Evolutionary conservation across 2,329 filamentous ascomycete genomes (phyloP), one percentile per base, ranked within the genome.

Genomic region (Xylaria sp.): DNA sequence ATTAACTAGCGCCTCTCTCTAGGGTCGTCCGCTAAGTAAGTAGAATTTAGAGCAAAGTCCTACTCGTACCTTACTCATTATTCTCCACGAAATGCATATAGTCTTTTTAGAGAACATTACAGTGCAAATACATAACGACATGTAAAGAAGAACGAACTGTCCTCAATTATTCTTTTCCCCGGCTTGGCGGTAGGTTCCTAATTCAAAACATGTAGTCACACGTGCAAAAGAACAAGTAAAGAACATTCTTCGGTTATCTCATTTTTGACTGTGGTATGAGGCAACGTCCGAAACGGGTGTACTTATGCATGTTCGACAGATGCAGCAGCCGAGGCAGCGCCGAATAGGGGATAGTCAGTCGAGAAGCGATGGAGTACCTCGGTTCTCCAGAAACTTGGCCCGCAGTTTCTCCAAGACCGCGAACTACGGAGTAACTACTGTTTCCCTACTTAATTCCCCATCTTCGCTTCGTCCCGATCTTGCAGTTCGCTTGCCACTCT

Each of bases 381-480:
- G 74, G 74, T 69, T 73, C 72, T 67, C 70, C 66, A 70, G 70
- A 60, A 64, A 61, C 58, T 65, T 65, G 20, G 23, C 53, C 68
- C 60, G 46, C 58, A 25, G 23, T 23, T 23, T 13, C 23, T 10
- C 57, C 36, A 53, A 58, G 43, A 25, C 56, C 60, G 53, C 60
- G 55, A 63, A 55, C 43, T 67, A 58, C 67, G 61, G 57, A n/a
- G 20, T 57, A 63, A 55, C 43, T 67, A 58, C 67, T 61, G 57
- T 23, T 28, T 57, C 36, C 53, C 55, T 58, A 60, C 61, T 60
- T 66, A 59, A 58, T 56, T 60, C 56, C 50, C 45, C n/a, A 7
- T 60, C 53, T n/a, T n/a, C n/a, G n/a, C n/a, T n/a, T 41, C 23
- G 23, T 50, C 39, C 55, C 45, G 18, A 12, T 53, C 48, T 52